A percentile compares a stretch with the other conserved stretches of the same genome.
Conservation (phyloP, 2,329 filamentous ascomycete species). For the Aspergillus udagawae region DNA sequence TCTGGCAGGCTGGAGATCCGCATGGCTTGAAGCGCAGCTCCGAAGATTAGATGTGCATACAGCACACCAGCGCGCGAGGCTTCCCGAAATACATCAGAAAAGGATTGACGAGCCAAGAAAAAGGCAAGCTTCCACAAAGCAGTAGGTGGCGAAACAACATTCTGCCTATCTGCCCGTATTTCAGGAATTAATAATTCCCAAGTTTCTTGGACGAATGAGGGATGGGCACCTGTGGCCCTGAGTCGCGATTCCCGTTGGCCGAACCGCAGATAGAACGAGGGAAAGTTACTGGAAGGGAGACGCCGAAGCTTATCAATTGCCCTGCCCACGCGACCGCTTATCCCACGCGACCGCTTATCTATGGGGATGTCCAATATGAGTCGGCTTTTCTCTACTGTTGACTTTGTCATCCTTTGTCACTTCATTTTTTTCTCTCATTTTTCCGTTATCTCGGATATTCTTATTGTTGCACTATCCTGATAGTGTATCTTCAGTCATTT, state of each 20-base stretch:
- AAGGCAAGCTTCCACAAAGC: background rate
- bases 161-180: background rate
- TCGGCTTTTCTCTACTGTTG: background rate
- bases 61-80: background rate
- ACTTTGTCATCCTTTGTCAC: background rate
- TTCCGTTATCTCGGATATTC: background rate
- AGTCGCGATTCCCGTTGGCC: background rate
- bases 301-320: background rate
- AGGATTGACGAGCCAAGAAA: background rate
- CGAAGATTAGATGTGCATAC: background rate
- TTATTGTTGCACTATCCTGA: background rate
- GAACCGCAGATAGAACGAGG: background rate
- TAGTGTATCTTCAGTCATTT: background rate
- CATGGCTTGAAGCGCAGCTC: background rate
- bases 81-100: background rate
- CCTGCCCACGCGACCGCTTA: background rate
- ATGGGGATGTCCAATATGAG: background rate
- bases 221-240: background rate
- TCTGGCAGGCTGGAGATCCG: slow-evolving; percentile 3
- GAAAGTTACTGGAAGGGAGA: background rate
- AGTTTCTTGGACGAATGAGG: background rate
- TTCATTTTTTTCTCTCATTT: background rate
- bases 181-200: background rate
- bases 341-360: background rate
- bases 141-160: background rate